Conservation (phyloP, 345 rosid species). For the Anacardium occidentale region DNA sequence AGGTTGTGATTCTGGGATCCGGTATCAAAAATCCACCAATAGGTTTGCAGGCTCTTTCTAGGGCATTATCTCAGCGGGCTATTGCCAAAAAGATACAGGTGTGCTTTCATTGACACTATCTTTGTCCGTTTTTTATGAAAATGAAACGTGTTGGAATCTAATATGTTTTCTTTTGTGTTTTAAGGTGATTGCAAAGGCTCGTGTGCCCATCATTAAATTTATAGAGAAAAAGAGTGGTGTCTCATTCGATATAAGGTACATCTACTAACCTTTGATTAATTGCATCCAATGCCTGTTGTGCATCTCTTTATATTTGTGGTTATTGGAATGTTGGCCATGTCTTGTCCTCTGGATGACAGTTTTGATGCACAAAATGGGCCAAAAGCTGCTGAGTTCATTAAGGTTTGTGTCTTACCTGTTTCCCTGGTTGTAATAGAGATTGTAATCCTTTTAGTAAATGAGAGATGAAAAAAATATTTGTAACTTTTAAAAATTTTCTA, state of each 20-base stretch:
- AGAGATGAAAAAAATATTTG: not conserved
- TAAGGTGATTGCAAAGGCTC: conserved; percentile 91
- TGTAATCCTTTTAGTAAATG: not conserved
- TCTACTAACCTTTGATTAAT: conserved; percentile 8
- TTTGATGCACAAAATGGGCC: conserved; percentile 93
- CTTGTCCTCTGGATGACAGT: conserved; percentile 38
- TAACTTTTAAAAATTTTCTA: not conserved
- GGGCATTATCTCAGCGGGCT: conserved; percentile 75
- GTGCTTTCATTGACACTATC: conserved; percentile 9
- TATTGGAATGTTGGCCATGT: conserved; percentile 2
- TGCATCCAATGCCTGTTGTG: not conserved
- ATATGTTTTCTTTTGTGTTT: conserved; percentile 14
- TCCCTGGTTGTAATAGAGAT: not conserved
- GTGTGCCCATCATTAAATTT: conserved; percentile 92
- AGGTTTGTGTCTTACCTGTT: conserved; percentile 49
- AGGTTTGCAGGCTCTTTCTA: conserved; percentile 78
- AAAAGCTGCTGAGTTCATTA: conserved; percentile 86
- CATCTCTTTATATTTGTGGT: not conserved
- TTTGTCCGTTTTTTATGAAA: not conserved
- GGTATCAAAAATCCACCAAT: conserved; percentile 66
- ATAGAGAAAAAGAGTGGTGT: conserved; percentile 80
- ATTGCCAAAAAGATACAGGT: conserved; percentile 86
- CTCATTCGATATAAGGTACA: conserved; percentile 80
- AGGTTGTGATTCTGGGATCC: conserved; percentile 85
- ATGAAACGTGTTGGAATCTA: conserved; percentile 1